Conservation (phyloP, 2,329 filamentous ascomycete genomes). For the Beauveria pseudobassiana region DNA sequence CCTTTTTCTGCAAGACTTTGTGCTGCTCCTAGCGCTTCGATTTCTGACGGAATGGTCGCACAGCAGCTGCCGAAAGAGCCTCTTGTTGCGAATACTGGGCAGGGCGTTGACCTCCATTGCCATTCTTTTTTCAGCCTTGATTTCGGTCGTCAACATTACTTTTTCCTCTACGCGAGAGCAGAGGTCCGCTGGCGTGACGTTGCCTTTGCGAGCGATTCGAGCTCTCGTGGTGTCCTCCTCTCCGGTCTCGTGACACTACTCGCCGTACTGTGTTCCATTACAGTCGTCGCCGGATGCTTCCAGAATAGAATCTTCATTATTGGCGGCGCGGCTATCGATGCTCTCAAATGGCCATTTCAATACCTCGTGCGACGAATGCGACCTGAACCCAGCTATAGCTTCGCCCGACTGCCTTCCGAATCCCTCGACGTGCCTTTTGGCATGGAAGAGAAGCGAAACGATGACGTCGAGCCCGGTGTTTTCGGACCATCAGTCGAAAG, state of each 20-base stretch:
- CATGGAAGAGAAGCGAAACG: not conserved
- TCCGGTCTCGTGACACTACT: constrained; percentile 19
- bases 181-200: constrained; percentile 24
- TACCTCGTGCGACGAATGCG: not conserved
- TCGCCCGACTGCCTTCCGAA: not conserved
- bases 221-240: constrained; percentile 19
- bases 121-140: not conserved
- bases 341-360: constrained; percentile 1
- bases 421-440: not conserved
- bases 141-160: constrained; percentile 18
- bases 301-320: constrained; percentile 18
- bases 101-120: not conserved
- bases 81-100: not conserved
- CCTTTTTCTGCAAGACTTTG: constrained; percentile 10
- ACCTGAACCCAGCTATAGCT: not conserved
- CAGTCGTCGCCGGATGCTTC: constrained; percentile 15
- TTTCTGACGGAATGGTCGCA: constrained; percentile 3
- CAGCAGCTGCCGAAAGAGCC: not conserved
- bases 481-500: not conserved
- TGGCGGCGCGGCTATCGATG: constrained; percentile 12
- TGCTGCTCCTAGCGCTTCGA: constrained; percentile 1
- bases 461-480: not conserved
- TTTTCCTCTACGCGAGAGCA: constrained; percentile 23
- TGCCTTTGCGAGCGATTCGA: constrained; percentile 19
- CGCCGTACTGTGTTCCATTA: constrained; percentile 10